Evolutionary conservation across 2,329 filamentous ascomycete species (phyloP).

Genomic region (Aphanocladium album): DNA sequence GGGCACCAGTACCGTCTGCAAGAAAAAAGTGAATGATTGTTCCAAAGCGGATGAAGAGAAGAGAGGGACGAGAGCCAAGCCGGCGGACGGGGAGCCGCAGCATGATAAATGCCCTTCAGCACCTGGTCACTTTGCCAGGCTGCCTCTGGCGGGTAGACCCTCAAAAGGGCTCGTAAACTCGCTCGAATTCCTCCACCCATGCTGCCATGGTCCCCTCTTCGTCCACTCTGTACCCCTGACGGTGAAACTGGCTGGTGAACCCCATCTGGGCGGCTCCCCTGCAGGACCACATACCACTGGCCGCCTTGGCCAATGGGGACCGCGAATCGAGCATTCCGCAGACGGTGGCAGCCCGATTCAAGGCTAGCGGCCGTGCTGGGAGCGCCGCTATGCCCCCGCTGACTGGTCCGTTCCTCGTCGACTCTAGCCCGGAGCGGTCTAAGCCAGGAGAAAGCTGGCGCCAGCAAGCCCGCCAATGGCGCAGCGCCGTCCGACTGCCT

Average conservation of each 20-base stretch:
- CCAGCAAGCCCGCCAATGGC: not conserved
- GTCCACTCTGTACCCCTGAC: conserved; percentile 2
- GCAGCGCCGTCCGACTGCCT: not conserved
- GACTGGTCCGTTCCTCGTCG: conserved; percentile 5
- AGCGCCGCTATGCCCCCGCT: not conserved
- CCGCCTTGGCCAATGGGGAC: not conserved
- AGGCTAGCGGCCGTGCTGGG: conserved; percentile 2
- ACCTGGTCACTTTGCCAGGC: not conserved
- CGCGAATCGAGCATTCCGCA: not conserved
- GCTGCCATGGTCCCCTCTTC: not conserved
- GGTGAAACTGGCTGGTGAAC: conserved; percentile 9
- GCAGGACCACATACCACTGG: conserved; percentile 1
- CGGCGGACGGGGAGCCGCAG: not conserved
- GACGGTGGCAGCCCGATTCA: not conserved
- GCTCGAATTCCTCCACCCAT: not conserved
- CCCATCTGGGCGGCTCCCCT: not conserved
- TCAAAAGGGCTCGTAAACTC: not conserved
- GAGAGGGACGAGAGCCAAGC: not conserved
- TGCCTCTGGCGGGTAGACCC: not conserved
- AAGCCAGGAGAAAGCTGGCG: not conserved
- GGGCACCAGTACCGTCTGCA: conserved; percentile 12
- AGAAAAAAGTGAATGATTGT: conserved; percentile 1
- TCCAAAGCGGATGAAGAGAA: conserved; percentile 7
- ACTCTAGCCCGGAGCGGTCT: not conserved
- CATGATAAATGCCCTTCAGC: not conserved